Base-by-base conservation (phyloP, 164 flowering plant species). In the Brasenia schreberi region DNA sequence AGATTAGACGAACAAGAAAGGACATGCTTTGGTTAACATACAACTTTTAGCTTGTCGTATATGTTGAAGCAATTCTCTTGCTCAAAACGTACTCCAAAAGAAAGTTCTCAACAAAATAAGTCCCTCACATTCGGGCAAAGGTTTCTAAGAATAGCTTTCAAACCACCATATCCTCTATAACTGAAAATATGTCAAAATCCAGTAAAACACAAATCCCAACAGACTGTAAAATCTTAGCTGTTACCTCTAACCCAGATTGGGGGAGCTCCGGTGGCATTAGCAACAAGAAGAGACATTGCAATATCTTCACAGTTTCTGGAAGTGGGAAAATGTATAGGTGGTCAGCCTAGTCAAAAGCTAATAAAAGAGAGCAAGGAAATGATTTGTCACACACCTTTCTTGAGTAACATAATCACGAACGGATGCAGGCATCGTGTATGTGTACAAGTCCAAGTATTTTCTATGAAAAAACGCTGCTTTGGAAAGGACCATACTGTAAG, bases 401-500 rank as follows among this genome's bases (percentile, higher is more conserved):
- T 71, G 75, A 12, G 79, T 73, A 58, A 80, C 77, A 73, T 82
- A 80, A 65, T 82, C 80, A 56, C 63, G 77, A 63, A 82, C 74
- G 16, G 82, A 80, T 39, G 86, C 63, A 3, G 82, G 77, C 83
- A 82, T 80, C 61, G 63, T 23, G 64, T 74, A 59, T 4, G 83
- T 77, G 66, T 83, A 79, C 69, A 81, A 49, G 65, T 79, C 77
- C 74, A 83, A 76, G 75, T 83, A 83, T 66, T 74, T 83, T 61
- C 63, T 73, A 72, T 83, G 86, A 42, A 81, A 81, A 68, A 83
- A 81, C 16, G 83, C 79, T 61, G 83, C 84, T 72, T 83, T 79
- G 58, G 86, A 71, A 61, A 83, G 83, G 43, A 83, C 79, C 84
- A 83, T 79, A 63, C 86, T 81, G 71, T 83, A 83, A 43, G 80